Evolutionary conservation across 306 rosid genomes (phyloP), one percentile per base, ranked within the genome.

Genomic region (Luffa acutangula): DNA sequence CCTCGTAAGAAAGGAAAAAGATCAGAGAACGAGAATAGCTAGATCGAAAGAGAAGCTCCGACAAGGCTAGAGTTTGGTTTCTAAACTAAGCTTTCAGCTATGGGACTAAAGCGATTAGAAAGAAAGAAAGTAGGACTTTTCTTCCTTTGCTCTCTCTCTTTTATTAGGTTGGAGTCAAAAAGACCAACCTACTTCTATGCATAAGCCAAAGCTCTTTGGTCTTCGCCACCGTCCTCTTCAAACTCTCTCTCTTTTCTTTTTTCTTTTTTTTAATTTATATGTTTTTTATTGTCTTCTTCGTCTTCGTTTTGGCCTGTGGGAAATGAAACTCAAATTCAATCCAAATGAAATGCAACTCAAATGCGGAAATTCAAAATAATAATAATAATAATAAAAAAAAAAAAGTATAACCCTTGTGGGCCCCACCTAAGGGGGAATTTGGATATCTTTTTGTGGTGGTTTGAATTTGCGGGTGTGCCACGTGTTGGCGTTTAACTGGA

Each of bases 161-260:
- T 75, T 63, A 58, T 67, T 80, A 85, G 69, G 78, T 80, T 87
- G 76, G 63, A 83, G 93, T 85, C 83, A 91, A 91, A 85, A 90
- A 83, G 81, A 67, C 85, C 91, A 80, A 79, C 88, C 90, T 70
- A 87, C 85, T 71, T 20, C 56, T 43, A 1, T 43, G 54, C n/a
- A 70, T 70, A 76, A 77, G 63, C 78, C 89, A 13, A 48, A 49
- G 84, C 82, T 54, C 85, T 82, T 80, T 67, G 71, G 81, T 84
- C 81, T 87, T 71, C 79, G 81, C 75, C 79, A 51, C 62, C 78
- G 46, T 62, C 84, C 36, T 64, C 69, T 66, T 54, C 49, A 71
- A 71, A 43, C 76, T 20, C 34, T 45, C 56, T 77, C 56, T 25
- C 31, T 25, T 60, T 48, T 46, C 33, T 64, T 14, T 51, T 36